A percentile compares a stretch with the other conserved stretches of the same genome.
Conservation (phyloP, 2,329 filamentous ascomycete species). For the Apiospora phragmitis region DNA sequence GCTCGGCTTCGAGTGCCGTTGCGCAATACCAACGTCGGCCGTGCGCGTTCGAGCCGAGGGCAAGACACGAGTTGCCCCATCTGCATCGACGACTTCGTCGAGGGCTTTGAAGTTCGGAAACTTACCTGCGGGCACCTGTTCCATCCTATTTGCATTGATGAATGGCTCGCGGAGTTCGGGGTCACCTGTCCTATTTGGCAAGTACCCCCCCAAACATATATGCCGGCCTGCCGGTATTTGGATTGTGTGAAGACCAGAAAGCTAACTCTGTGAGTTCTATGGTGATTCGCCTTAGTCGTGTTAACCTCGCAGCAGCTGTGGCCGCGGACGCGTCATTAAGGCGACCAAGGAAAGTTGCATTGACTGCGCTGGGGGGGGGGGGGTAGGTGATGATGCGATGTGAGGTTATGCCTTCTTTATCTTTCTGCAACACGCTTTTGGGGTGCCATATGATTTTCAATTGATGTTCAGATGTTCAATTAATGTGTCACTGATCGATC, state of each 20-base stretch:
- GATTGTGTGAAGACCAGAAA: background rate
- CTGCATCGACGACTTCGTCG: conserved; percentile 10
- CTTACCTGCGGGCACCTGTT: conserved; percentile 15
- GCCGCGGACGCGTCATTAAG: background rate
- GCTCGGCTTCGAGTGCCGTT: background rate
- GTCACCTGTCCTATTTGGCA: conserved; percentile 16
- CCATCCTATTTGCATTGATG: conserved; percentile 15
- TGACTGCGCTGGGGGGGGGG: background rate
- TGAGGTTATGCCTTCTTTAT: too few relatives aligned
- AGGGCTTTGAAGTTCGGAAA: conserved; percentile 2
- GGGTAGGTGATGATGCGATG: background rate
- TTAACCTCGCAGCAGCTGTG: background rate
- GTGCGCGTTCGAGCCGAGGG: background rate
- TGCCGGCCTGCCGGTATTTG: background rate
- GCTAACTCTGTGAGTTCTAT: background rate
- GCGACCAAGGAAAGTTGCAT: background rate
- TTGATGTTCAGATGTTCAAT: too few relatives aligned
- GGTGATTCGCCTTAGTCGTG: background rate
- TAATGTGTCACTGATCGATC: too few relatives aligned
- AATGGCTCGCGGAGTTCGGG: conserved; percentile 17
- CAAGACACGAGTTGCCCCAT: conserved; percentile 9
- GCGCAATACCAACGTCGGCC: background rate
- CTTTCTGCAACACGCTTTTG: too few relatives aligned
- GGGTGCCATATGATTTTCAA: too few relatives aligned
- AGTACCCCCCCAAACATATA: background rate